These are phyloP conservation scores for Cyphellophora europaea DNA, from an alignment of 2,329 filamentous ascomycete genomes.

Conservation along the genomic window DNA sequence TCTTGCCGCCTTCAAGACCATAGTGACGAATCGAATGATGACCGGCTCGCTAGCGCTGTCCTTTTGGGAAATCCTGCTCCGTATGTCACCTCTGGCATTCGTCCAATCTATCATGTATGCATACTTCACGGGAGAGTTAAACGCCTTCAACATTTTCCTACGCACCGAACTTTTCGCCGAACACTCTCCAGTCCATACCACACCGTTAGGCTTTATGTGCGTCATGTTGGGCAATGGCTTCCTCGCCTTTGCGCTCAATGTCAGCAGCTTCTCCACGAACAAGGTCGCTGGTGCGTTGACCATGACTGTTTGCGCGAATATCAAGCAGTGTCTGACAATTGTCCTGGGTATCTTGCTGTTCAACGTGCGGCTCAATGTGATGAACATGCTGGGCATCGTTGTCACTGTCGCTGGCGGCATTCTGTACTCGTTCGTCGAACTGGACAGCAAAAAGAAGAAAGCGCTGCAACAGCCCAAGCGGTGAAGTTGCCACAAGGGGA, in stretches of 20 bases:
- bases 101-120: constrained; percentile 46
- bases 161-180: constrained; percentile 22
- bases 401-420: constrained; percentile 1
- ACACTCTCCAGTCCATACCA: constrained; percentile 18
- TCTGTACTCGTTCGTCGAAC: background rate
- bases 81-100: constrained; percentile 53
- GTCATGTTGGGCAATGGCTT: constrained; percentile 43
- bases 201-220: constrained; percentile 21
- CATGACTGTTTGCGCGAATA: constrained; percentile 51
- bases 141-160: constrained; percentile 13
- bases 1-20: constrained; percentile 46
- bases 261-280: constrained; percentile 50
- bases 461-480: background rate
- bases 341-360: constrained; percentile 18
- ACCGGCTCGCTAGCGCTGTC: constrained; percentile 50
- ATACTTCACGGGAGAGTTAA: constrained; percentile 43
- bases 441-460: constrained; percentile 1
- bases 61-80: constrained; percentile 51
- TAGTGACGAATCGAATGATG: constrained; percentile 57
- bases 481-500: background rate
- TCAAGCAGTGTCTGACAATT: constrained; percentile 28
- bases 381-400: constrained; percentile 8
- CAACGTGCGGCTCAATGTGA: constrained; percentile 39
- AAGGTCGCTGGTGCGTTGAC: constrained; percentile 49
- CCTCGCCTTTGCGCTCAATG: constrained; percentile 47